Percentiles rank a stretch among this genome's conserved stretches.
phyloP scores from a whole-genome alignment of 148 eudicot species.

The Vaccinium macrocarpon region DNA sequence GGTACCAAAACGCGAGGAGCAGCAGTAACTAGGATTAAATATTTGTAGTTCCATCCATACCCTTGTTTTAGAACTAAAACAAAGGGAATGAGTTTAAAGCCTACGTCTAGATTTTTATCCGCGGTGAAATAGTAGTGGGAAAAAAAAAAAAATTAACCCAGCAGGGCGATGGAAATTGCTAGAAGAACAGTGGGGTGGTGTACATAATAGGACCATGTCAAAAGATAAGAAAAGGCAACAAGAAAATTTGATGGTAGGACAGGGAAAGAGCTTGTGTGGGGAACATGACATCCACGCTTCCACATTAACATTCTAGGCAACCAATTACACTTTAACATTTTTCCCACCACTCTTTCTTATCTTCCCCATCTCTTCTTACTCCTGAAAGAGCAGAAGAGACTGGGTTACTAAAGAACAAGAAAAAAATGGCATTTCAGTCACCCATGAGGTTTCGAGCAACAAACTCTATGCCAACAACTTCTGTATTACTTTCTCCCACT shows the following conservation, averaged over 20 bases:
- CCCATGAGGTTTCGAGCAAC: slow-evolving; percentile 19
- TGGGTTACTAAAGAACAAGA: not conserved
- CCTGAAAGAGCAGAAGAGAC: not conserved
- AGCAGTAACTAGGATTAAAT: no score
- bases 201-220: not conserved
- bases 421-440: slow-evolving; percentile 35
- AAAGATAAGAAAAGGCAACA: slow-evolving; percentile 24
- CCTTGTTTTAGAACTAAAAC: no score
- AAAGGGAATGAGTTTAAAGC: not conserved
- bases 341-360: not conserved
- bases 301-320: slow-evolving; percentile 11
- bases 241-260: slow-evolving; percentile 1
- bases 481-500: slow-evolving; percentile 26
- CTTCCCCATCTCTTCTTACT: slow-evolving; percentile 14
- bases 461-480: slow-evolving; percentile 20
- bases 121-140: not conserved
- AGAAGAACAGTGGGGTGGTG: not conserved
- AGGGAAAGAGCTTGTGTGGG: slow-evolving; percentile 34
- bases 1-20: no score
- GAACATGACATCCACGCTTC: slow-evolving; percentile 48
- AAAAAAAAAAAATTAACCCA: not conserved
- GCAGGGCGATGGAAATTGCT: not conserved
- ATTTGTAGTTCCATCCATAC: no score
- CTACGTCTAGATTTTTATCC: not conserved
- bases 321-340: slow-evolving; percentile 13